Percentiles rank a stretch among this genome's conserved stretches.
Evolutionary conservation across 177 flowering plant species (phyloP).

Genomic region (Vitis hybrid): DNA sequence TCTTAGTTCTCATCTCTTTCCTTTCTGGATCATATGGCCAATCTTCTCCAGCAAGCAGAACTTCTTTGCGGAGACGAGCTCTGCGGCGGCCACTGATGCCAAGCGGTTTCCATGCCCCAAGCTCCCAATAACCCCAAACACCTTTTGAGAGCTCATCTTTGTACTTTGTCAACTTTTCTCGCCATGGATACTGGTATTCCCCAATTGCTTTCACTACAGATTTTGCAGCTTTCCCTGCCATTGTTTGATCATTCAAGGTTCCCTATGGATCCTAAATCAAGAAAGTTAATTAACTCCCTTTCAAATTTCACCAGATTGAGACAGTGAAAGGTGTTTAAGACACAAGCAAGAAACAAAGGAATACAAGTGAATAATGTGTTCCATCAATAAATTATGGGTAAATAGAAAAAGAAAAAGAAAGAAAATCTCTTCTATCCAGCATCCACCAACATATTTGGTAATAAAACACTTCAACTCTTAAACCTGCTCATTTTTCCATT

Average conservation of each 20-base stretch:
- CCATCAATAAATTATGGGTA: too few relatives aligned
- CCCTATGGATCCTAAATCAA: too few relatives aligned
- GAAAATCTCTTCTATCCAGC: too few relatives aligned
- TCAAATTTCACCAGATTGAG: too few relatives aligned
- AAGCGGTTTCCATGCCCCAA: constrained; percentile 87
- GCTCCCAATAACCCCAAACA: constrained; percentile 93
- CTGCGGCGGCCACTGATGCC: constrained; percentile 76
- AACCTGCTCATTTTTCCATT: too few relatives aligned
- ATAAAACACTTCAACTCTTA: too few relatives aligned
- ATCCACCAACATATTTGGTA: too few relatives aligned
- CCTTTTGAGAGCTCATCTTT: constrained; percentile 83
- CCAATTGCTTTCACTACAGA: constrained; percentile 54
- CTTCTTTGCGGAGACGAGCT: constrained; percentile 86
- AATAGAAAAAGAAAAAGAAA: too few relatives aligned
- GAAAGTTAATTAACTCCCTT: too few relatives aligned
- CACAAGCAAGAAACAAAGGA: too few relatives aligned
- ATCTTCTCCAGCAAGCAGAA: constrained; percentile 78
- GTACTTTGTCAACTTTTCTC: constrained; percentile 70
- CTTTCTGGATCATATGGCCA: constrained; percentile 92
- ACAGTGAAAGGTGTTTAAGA: too few relatives aligned
- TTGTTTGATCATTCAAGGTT: constrained; percentile 8
- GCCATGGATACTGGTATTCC: constrained; percentile 80
- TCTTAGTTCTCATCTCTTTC: constrained; percentile 80
- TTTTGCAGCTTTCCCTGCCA: constrained; percentile 70
- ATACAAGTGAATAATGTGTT: too few relatives aligned